Base-by-base conservation (phyloP, 192 early-diverging fungal genomes). In the Podila verticillata region DNA sequence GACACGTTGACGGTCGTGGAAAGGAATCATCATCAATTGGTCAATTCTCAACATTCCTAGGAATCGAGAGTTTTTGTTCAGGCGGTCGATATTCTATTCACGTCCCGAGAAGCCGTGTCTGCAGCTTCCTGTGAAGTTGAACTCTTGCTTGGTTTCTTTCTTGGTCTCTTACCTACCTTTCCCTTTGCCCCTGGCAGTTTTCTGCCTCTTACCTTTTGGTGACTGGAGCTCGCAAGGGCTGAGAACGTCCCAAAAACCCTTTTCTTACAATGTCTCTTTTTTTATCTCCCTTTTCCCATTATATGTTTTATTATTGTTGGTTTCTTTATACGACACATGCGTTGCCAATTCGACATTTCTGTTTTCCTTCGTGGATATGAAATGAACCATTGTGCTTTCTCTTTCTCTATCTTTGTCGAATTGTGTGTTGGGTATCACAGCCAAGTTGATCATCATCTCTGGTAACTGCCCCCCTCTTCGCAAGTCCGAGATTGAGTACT, bases 401-500 rank as follows among this genome's bases (percentile, higher is more conserved):
- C 48, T 60, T 26, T 57, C 32, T n/a, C n/a, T n/a, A n/a, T n/a
- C n/a, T 31, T 44, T 51, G 15, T 32, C 9, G 29, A 19, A 61
- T 48, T 32, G 32, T 32, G 32, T n/a, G 48, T 63, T 61, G 62
- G 68, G 30, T 57, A 64, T 20, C 56, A 47, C 83, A 91, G 95
- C 95, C 90, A 99, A 99, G 95, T 93, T 99, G 78, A 90, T 99
- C 83, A 94, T 99, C 89, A 93, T 99, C 86, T 94, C 98, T 81
- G 97, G 95, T 83, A 99, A 99, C 96, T 96, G 95, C 89, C 97
- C 97, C 73, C 96, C 97, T 85, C 93, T 99, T 85, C 93, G 98
- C 89, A 99, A 98, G 93, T 95, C 95, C 66, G 98, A 99, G 92
- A 93, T 99, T 82, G 97, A 99, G 91, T 99, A 99, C 96, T 99